Evolutionary conservation across 164 flowering plant species (phyloP), one percentile per base, ranked within the genome.

Genomic region (Pachysandra terminalis): DNA sequence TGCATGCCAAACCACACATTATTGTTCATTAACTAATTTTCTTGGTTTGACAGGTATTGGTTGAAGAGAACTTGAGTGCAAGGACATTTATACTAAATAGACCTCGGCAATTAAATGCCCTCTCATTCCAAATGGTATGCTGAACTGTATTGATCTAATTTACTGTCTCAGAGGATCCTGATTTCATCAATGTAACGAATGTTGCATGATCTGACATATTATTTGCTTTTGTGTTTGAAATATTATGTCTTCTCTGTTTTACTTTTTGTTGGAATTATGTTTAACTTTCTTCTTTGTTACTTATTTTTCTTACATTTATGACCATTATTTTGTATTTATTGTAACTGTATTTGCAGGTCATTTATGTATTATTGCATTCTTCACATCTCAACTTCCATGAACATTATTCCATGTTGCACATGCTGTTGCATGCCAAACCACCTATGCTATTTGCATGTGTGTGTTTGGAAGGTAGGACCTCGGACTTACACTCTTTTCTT

Each of bases 91-190:
- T 70, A 28, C 67, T 94, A 49, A 91, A 91, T 75, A 84, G 98
- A 77, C 90, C 97, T 0, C 84, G 77, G 65, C 95, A 90, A 63
- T 76, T 94, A 74, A 94, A 91, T 82, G 95, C 96, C 5, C 85
- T 87, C 25, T 83, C 89, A 4, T 69, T 24, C 69, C 58, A 59
- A 59, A 94, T 94, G 98, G 96, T 93, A 83, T 71, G 77, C 45
- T 19, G 5, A 40, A 21, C 5, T 55, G 0, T 55, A 2, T 1
- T 55, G 9, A n/a, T 55, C 2, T 55, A 16, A n/a, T 23, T 55
- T 55, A 22, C 1, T 55, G 19, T 55, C 58, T 19, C 12, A 9
- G 2, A 0, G 41, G 23, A 40, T 26, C 9, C 24, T 56, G 22
- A 10, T 10, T 10, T 45, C 51, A 10, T 15, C 51, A 1, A 12